Evolutionary conservation across 108 stramenopile genomes (phyloP).

Genomic region (Asterionellopsis glacialis): DNA sequence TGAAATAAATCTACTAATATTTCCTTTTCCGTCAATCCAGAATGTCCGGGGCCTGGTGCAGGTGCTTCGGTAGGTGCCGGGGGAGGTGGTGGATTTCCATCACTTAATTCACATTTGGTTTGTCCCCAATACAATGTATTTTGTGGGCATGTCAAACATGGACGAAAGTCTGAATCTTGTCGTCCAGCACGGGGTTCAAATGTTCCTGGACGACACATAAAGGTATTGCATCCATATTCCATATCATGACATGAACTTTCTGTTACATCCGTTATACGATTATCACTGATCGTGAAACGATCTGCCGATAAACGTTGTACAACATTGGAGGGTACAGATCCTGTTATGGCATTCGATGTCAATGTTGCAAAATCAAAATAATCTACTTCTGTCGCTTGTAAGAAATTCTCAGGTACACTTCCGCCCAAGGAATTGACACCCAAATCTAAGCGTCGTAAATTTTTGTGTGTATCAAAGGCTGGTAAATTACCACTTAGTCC

Average conservation of each 20-base stretch:
- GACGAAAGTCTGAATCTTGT: not conserved
- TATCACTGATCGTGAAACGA: not conserved
- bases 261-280: constrained; percentile 16
- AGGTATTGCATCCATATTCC: constrained; percentile 59
- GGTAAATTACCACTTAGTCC: not conserved
- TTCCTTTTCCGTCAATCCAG: constrained; percentile 3
- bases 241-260: constrained; percentile 19
- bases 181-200: constrained; percentile 23
- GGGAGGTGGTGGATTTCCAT: not conserved
- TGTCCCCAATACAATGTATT: constrained; percentile 7
- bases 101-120: not conserved
- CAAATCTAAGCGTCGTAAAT: constrained; percentile 21
- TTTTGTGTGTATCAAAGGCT: not conserved
- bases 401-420: constrained; percentile 29
- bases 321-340: constrained; percentile 1
- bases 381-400: constrained; percentile 4
- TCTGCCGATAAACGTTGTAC: not conserved
- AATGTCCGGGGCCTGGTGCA: not conserved
- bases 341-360: not conserved
- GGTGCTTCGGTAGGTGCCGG: not conserved
- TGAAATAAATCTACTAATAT: not conserved
- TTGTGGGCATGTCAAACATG: not conserved
- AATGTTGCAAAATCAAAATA: not conserved
- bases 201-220: constrained; percentile 66
- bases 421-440: constrained; percentile 36